Evolutionary conservation across 2,329 filamentous ascomycete genomes (phyloP).

Genomic region (Ceratocystis alfenasii): DNA sequence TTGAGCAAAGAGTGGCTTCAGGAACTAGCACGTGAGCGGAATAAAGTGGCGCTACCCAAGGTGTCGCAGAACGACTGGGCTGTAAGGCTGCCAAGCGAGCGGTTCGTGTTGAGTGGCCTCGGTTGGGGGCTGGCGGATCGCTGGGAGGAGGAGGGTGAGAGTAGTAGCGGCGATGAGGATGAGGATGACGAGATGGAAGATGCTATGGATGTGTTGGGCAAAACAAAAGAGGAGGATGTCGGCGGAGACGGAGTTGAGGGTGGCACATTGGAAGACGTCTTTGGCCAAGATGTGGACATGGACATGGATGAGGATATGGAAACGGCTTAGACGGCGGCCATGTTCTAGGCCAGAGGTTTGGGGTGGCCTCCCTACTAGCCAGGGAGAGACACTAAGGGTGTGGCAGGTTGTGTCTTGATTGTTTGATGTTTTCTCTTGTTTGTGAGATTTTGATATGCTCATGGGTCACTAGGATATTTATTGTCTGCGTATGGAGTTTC

Average conservation of each 20-base stretch:
- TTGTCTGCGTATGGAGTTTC: constrained; percentile 17
- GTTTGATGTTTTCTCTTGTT: constrained; percentile 8
- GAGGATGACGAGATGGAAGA: constrained; percentile 34
- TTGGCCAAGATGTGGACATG: constrained; percentile 42
- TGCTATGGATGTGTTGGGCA: constrained; percentile 40
- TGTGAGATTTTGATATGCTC: constrained; percentile 4
- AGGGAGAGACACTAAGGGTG: neutral
- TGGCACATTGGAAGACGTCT: constrained; percentile 44
- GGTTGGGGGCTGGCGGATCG: constrained; percentile 52
- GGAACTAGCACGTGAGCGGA: constrained; percentile 60
- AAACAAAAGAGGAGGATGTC: constrained; percentile 33
- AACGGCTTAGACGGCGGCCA: neutral
- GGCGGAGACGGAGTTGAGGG: constrained; percentile 39
- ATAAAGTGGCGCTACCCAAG: constrained; percentile 52
- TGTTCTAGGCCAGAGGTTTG: neutral
- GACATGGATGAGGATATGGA: constrained; percentile 43
- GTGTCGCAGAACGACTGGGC: constrained; percentile 56
- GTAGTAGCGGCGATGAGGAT: constrained; percentile 32
- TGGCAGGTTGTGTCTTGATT: neutral
- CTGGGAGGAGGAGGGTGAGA: constrained; percentile 39
- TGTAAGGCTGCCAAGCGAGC: constrained; percentile 52
- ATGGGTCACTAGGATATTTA: neutral
- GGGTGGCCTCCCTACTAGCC: neutral
- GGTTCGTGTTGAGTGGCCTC: constrained; percentile 54
- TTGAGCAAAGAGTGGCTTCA: constrained; percentile 64